Conservation (phyloP, 345 rosid species). For the Eutrema japonicum region DNA sequence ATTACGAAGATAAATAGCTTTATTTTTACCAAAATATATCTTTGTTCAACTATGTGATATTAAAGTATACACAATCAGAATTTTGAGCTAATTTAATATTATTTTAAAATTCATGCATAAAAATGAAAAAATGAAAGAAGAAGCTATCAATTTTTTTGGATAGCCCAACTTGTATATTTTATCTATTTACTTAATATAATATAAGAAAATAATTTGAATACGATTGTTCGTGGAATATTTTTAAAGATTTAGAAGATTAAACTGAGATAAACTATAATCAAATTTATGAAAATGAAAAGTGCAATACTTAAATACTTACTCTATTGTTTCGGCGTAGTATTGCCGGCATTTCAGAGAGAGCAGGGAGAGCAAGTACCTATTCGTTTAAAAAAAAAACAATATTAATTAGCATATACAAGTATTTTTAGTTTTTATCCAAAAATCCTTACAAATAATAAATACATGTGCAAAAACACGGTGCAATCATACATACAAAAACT, state of each 20-base stretch:
- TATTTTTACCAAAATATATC: neutral
- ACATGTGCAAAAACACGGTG: too few relatives aligned
- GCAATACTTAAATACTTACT: neutral
- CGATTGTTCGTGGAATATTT: neutral
- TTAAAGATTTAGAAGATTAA: neutral
- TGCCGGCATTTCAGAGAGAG: neutral
- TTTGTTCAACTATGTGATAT: neutral
- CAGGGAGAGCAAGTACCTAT: slow-evolving; percentile 15
- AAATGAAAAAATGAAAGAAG: too few relatives aligned
- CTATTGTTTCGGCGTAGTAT: neutral
- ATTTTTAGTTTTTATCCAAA: neutral
- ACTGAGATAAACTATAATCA: neutral
- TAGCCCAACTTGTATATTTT: neutral
- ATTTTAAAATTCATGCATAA: too few relatives aligned
- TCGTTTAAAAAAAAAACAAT: neutral
- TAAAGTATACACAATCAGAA: neutral
- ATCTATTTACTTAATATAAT: neutral
- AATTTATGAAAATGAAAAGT: neutral
- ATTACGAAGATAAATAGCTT: neutral
- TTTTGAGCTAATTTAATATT: neutral
- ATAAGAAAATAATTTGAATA: neutral
- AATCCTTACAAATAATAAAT: too few relatives aligned
- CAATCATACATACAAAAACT: too few relatives aligned
- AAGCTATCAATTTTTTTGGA: neutral
- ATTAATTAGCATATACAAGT: neutral